These are phyloP conservation scores for Iberis pinnata DNA, from an alignment of 345 rosid species.

Conservation along the genomic window DNA sequence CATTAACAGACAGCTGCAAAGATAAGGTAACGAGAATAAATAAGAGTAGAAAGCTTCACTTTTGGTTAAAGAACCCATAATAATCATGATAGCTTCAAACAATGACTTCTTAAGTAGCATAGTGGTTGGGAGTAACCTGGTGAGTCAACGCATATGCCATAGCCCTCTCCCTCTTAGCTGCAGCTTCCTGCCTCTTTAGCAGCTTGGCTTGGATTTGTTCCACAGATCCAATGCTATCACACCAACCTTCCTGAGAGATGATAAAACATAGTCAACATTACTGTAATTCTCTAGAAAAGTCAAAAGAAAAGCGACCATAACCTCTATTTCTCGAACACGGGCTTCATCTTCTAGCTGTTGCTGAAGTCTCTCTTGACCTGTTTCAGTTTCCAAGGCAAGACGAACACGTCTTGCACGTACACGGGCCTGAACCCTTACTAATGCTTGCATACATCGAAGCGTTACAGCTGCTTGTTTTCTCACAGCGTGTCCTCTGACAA, in stretches of 20 bases:
- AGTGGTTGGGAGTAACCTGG: constrained; percentile 49
- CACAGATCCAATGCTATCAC: constrained; percentile 91
- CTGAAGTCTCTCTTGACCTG: constrained; percentile 63
- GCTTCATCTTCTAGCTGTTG: constrained; percentile 74
- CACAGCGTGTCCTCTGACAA: constrained; percentile 96
- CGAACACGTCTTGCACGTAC: constrained; percentile 97
- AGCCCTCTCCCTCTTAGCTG: constrained; percentile 98
- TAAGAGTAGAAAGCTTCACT: too few relatives aligned
- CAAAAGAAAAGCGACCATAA: constrained; percentile 15
- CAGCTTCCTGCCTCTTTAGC: constrained; percentile 94
- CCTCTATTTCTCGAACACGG: constrained; percentile 88
- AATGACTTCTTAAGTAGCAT: constrained; percentile 3
- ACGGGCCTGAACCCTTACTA: constrained; percentile 99
- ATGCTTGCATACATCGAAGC: constrained; percentile 99
- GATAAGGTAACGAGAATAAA: too few relatives aligned
- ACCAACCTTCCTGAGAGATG: constrained; percentile 83
- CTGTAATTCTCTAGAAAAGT: not conserved
- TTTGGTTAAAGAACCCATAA: too few relatives aligned
- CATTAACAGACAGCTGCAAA: too few relatives aligned
- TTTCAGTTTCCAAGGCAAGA: constrained; percentile 82
- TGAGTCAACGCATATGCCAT: constrained; percentile 99
- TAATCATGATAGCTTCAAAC: too few relatives aligned
- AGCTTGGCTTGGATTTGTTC: constrained; percentile 89
- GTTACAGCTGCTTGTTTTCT: constrained; percentile 99
- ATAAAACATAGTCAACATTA: constrained; percentile 15